A percentile compares a stretch with the other conserved stretches of the same genome.
phyloP scores from a whole-genome alignment of 371 early-diverging fungal genomes.

The Mucor lusitanicus region DNA sequence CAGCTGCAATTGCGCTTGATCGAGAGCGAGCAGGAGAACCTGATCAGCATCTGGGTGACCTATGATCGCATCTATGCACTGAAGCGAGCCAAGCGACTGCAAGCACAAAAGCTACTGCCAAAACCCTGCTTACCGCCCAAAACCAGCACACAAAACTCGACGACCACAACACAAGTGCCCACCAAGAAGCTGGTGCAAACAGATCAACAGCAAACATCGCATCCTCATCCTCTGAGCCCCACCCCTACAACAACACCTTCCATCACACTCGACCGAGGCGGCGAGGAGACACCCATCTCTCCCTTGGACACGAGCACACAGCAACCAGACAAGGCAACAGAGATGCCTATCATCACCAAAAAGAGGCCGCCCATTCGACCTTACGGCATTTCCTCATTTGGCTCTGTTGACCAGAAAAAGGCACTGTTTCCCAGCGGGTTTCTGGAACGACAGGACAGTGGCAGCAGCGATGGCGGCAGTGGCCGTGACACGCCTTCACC shows the following conservation, averaged over 20 bases:
- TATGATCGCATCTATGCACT: constrained; percentile 56
- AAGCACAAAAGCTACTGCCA: background rate
- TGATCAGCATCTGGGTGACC: constrained; percentile 74
- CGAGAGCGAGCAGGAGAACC: constrained; percentile 51
- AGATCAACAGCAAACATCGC: background rate
- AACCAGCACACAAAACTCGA: background rate
- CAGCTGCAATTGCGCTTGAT: constrained; percentile 65
- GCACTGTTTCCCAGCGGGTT: constrained; percentile 12
- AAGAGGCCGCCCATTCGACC: constrained; percentile 22
- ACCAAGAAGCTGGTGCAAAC: background rate
- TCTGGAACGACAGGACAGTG: background rate
- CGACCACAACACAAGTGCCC: background rate
- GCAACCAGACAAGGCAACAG: background rate
- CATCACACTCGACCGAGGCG: background rate
- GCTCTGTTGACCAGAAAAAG: constrained; percentile 15
- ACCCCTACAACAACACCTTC: background rate
- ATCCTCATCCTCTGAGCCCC: background rate
- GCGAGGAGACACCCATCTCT: background rate
- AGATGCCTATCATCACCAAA: background rate
- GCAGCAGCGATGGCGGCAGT: background rate
- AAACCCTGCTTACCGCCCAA: background rate
- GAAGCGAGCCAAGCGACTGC: constrained; percentile 5
- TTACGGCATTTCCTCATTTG: constrained; percentile 27
- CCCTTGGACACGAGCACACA: background rate
- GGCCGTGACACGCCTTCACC: background rate